These are phyloP conservation scores for Viola pubescens DNA, from an alignment of 441 rosid genomes.

Conservation along the genomic window DNA sequence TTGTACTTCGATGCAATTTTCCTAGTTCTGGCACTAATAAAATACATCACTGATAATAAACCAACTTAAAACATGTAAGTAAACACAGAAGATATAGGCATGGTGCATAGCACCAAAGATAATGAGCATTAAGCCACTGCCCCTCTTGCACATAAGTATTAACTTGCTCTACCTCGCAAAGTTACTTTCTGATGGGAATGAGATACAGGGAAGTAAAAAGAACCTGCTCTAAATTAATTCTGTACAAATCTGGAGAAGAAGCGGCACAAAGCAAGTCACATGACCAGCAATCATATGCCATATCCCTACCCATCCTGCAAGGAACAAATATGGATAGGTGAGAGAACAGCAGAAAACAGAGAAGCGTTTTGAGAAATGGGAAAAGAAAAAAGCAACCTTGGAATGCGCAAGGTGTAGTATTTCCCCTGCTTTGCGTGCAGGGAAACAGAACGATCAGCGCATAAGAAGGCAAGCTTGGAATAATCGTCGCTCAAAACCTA, in stretches of 20 bases:
- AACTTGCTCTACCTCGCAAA: no score
- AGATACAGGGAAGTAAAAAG: no score
- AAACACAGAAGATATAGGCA: no score
- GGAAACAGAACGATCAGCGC: slow-evolving; percentile 80
- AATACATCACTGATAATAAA: no score
- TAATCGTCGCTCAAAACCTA: slow-evolving; percentile 76
- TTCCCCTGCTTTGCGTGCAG: slow-evolving; percentile 92
- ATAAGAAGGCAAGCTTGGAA: slow-evolving; percentile 87
- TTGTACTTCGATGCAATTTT: no score
- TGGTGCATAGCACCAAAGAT: no score
- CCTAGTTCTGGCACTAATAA: no score
- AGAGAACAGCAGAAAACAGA: neutral
- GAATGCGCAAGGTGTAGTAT: slow-evolving; percentile 70
- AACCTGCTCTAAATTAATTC: slow-evolving; percentile 93
- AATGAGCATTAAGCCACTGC: no score
- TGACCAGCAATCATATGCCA: slow-evolving; percentile 74
- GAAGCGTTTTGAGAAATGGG: neutral
- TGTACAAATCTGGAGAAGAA: slow-evolving; percentile 78
- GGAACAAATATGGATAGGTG: slow-evolving; percentile 2
- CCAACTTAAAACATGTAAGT: no score
- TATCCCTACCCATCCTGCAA: slow-evolving; percentile 86
- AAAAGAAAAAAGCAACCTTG: slow-evolving; percentile 44
- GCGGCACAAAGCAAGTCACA: slow-evolving; percentile 98
- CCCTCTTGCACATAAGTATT: no score
- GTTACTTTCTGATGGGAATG: no score